Conservation (phyloP, 2,329 filamentous ascomycete genomes). For the Paecilomyces formosus region DNA sequence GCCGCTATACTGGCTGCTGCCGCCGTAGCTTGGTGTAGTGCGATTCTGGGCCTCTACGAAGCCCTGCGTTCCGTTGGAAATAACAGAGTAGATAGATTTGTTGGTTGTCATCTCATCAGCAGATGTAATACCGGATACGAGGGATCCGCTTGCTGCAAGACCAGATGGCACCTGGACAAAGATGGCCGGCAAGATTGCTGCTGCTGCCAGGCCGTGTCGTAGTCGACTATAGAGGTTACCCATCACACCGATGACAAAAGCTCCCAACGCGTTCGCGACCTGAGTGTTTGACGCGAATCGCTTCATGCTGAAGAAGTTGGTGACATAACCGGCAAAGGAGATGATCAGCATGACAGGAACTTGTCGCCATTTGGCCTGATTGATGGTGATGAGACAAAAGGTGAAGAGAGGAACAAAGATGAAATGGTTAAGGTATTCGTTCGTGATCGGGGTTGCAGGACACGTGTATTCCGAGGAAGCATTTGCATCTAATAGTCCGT, state of each 20-base stretch:
- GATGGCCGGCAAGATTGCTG: slow-evolving; percentile 81
- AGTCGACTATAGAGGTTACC: slow-evolving; percentile 72
- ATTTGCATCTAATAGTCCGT: slow-evolving; percentile 52
- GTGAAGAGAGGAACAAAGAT: slow-evolving; percentile 71
- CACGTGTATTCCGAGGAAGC: slow-evolving; percentile 47
- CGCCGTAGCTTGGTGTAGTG: slow-evolving; percentile 11
- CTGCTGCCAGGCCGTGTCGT: slow-evolving; percentile 72
- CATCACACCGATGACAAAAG: slow-evolving; percentile 69
- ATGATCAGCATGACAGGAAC: slow-evolving; percentile 72
- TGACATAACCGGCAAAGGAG: slow-evolving; percentile 65
- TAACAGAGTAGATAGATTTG: slow-evolving; percentile 30
- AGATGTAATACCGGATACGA: slow-evolving; percentile 51
- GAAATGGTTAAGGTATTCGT: slow-evolving; percentile 50
- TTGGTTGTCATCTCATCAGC: slow-evolving; percentile 47
- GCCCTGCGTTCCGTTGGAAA: slow-evolving; percentile 33
- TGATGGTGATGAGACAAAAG: slow-evolving; percentile 68
- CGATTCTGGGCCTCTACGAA: slow-evolving; percentile 22
- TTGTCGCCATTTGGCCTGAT: slow-evolving; percentile 76
- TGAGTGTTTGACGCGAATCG: slow-evolving; percentile 66
- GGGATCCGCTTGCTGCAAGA: slow-evolving; percentile 50
- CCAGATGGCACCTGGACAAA: slow-evolving; percentile 63
- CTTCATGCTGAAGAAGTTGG: slow-evolving; percentile 67
- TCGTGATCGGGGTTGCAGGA: slow-evolving; percentile 42
- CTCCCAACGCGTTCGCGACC: slow-evolving; percentile 70
- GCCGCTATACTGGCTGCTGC: slow-evolving; percentile 11